Conservation (phyloP, 805 yeast species). For the Starmerella powellii region DNA sequence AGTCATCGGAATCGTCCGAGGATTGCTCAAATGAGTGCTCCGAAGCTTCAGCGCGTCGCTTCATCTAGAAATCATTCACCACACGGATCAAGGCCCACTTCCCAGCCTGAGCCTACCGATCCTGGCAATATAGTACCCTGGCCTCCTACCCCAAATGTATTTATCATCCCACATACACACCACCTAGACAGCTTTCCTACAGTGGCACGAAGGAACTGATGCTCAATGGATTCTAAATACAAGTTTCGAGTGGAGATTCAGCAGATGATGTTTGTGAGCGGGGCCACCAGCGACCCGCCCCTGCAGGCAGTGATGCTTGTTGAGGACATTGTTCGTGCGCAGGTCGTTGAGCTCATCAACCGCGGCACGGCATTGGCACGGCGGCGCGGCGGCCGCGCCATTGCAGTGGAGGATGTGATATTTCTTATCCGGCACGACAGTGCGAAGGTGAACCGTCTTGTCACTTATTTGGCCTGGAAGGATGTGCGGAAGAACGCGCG, state of each 20-base stretch:
- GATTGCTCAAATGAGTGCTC: background rate
- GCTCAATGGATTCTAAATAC: conserved; percentile 31
- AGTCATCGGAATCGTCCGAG: conserved; percentile 4
- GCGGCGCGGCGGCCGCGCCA: conserved; percentile 66
- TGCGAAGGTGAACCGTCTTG: conserved; percentile 81
- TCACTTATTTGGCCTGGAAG: conserved; percentile 92
- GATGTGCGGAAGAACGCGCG: conserved; percentile 79
- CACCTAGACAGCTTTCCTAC: no score
- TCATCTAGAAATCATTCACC: no score
- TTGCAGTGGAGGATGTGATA: conserved; percentile 85
- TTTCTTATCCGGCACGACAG: conserved; percentile 83
- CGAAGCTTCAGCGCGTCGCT: background rate
- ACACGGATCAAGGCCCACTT: no score
- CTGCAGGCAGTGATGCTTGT: conserved; percentile 81
- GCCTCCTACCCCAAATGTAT: no score
- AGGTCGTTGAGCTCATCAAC: conserved; percentile 70
- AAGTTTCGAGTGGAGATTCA: conserved; percentile 87
- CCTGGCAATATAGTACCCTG: no score
- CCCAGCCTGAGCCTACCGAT: no score
- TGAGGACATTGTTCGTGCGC: conserved; percentile 90
- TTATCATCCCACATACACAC: no score
- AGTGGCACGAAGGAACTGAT: no score
- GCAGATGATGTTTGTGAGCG: conserved; percentile 96
- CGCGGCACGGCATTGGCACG: conserved; percentile 72
- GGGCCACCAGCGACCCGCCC: conserved; percentile 91